A percentile compares a stretch with the other conserved stretches of the same genome.
These are phyloP conservation scores for Kazachstania kunashirensis DNA, from an alignment of 805 yeast genomes.

Conservation along the genomic window DNA sequence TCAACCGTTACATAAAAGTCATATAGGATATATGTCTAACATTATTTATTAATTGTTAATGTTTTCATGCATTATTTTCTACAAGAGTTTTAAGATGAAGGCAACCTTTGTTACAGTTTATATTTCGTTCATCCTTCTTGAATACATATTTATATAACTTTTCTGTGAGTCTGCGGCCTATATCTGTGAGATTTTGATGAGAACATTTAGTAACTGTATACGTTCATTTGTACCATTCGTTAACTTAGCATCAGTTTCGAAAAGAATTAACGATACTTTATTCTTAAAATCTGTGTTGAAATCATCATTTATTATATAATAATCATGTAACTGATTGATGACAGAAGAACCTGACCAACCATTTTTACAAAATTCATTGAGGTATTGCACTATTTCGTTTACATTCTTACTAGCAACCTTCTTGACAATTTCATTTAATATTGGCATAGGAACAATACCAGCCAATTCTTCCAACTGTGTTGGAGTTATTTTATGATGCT, in stretches of 20 bases:
- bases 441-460: slow-evolving; percentile 53
- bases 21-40: no score
- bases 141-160: no score
- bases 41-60: no score
- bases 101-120: no score
- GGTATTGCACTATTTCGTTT: slow-evolving; percentile 31
- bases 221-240: slow-evolving; percentile 87
- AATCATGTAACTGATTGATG: slow-evolving; percentile 61
- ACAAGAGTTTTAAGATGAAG: no score
- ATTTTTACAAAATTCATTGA: slow-evolving; percentile 45
- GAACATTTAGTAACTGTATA: slow-evolving; percentile 62
- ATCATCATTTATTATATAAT: slow-evolving; percentile 45
- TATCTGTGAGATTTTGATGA: slow-evolving; percentile 40
- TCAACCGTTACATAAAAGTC: no score
- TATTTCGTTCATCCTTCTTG: no score
- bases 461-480: slow-evolving; percentile 57
- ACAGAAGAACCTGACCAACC: slow-evolving; percentile 79
- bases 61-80: no score
- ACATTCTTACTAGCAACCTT: slow-evolving; percentile 30
- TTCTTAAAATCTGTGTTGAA: slow-evolving; percentile 50
- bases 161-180: no score
- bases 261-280: slow-evolving; percentile 50
- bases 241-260: slow-evolving; percentile 64
- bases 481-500: slow-evolving; percentile 35
- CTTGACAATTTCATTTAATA: slow-evolving; percentile 35